A percentile compares a stretch with the other conserved stretches of the same genome.
phyloP scores from a whole-genome alignment of 1,139 yeast genomes.

The Protomyces arabidopsidicola region DNA sequence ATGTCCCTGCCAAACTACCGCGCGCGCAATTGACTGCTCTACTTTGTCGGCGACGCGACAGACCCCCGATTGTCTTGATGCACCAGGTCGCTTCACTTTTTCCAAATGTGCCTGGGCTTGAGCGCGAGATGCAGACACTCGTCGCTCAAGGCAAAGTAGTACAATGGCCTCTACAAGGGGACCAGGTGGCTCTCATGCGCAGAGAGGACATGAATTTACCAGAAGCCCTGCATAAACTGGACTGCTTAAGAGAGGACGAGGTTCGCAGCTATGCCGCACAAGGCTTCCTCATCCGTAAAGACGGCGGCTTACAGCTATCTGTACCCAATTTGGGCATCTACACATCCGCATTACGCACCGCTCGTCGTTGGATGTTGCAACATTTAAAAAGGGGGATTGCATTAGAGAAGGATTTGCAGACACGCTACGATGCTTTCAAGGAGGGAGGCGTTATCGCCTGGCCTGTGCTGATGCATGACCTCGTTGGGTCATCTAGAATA shows the following conservation, averaged over 20 bases:
- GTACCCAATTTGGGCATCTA: constrained; percentile 12
- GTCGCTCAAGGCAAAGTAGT: constrained; percentile 5
- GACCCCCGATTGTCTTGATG: constrained; percentile 10
- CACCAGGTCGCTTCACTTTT: constrained; percentile 20
- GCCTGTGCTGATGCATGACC: constrained; percentile 15
- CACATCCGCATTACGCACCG: neutral
- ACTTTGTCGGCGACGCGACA: constrained; percentile 6
- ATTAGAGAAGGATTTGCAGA: constrained; percentile 17
- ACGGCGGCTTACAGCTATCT: neutral
- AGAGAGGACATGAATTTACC: constrained; percentile 5
- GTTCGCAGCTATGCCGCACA: constrained; percentile 5
- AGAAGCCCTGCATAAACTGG: neutral
- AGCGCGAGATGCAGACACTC: constrained; percentile 7
- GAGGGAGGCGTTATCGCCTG: constrained; percentile 18
- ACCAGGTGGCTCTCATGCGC: constrained; percentile 14
- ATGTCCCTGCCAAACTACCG: neutral
- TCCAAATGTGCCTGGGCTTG: constrained; percentile 20
- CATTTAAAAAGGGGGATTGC: constrained; percentile 5
- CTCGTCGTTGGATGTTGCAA: constrained; percentile 6
- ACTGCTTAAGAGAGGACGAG: neutral
- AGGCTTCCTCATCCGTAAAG: constrained; percentile 11
- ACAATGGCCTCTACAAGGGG: constrained; percentile 7
- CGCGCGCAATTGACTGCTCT: constrained; percentile 8
- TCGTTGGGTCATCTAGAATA: constrained; percentile 16
- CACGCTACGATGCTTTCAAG: constrained; percentile 17